Conservation (phyloP, 805 yeast genomes). For the Wickerhamiella sergipiensis region DNA sequence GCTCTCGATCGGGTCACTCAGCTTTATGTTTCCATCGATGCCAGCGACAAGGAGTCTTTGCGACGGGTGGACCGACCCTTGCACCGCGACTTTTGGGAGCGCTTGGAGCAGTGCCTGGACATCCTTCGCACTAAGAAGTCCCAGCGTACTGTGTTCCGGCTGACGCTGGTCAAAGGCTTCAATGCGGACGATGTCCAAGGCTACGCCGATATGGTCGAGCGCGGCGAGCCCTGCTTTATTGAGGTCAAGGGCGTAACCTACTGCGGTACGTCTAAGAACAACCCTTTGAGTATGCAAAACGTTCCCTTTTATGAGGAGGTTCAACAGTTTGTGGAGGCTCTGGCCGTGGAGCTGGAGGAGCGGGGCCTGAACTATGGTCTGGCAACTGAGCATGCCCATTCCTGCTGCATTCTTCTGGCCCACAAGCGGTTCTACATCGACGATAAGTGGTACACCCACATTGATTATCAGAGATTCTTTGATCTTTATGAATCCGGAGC, state of each 20-base stretch:
- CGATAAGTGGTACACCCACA: constrained; percentile 78
- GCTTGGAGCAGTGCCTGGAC: constrained; percentile 68
- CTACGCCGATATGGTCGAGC: constrained; percentile 74
- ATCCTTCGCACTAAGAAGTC: constrained; percentile 61
- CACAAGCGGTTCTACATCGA: constrained; percentile 54
- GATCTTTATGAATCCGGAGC: constrained; percentile 50
- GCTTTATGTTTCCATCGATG: constrained; percentile 84
- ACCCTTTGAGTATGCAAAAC: constrained; percentile 87
- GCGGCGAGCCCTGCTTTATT: constrained; percentile 73
- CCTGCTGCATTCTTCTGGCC: constrained; percentile 82
- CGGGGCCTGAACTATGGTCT: constrained; percentile 65
- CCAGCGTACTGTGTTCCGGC: constrained; percentile 82
- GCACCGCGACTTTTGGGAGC: constrained; percentile 85
- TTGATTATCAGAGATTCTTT: constrained; percentile 67
- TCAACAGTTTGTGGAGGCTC: constrained; percentile 50
- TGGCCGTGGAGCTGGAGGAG: constrained; percentile 45
- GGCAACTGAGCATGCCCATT: constrained; percentile 93
- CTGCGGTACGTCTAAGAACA: constrained; percentile 86
- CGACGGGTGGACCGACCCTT: constrained; percentile 80
- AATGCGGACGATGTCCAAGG: constrained; percentile 63
- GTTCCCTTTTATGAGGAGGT: constrained; percentile 93
- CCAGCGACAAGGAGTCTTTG: constrained; percentile 70
- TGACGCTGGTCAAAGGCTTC: constrained; percentile 85
- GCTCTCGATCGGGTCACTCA: constrained; percentile 70
- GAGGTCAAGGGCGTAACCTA: constrained; percentile 93